Evolutionary conservation across 345 rosid genomes (phyloP).

Genomic region (Aquilaria yunnanensis): DNA sequence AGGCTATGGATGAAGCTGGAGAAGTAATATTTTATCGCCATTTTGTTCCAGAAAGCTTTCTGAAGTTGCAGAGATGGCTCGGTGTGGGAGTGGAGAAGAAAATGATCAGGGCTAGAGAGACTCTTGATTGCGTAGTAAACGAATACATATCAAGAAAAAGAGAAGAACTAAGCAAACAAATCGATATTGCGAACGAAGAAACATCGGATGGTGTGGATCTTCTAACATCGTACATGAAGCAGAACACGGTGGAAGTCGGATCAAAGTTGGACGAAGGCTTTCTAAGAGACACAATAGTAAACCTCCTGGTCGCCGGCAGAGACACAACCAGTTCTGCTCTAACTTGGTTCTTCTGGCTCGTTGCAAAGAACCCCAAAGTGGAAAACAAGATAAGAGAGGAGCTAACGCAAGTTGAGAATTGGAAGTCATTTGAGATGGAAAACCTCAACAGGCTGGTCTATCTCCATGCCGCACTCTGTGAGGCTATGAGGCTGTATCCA

Average conservation of each 20-base stretch:
- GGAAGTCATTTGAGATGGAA: background rate
- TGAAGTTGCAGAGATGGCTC: constrained; percentile 42
- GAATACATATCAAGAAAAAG: constrained; percentile 23
- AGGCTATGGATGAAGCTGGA: constrained; percentile 39
- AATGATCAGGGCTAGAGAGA: constrained; percentile 23
- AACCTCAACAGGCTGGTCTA: constrained; percentile 25
- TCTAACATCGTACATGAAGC: constrained; percentile 22
- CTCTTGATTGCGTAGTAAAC: constrained; percentile 19
- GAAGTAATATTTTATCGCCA: constrained; percentile 46
- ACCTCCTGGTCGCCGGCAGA: constrained; percentile 34
- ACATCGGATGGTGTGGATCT: constrained; percentile 19
- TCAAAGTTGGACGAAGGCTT: constrained; percentile 18
- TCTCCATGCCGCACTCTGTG: constrained; percentile 36
- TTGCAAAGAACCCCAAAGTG: constrained; percentile 20
- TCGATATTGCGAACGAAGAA: background rate
- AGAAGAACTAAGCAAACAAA: constrained; percentile 9
- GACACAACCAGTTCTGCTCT: constrained; percentile 41
- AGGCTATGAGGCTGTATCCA: constrained; percentile 38
- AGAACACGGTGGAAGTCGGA: constrained; percentile 7
- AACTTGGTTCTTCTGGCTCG: constrained; percentile 47
- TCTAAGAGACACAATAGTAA: constrained; percentile 31
- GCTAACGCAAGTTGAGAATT: constrained; percentile 8
- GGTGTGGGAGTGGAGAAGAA: constrained; percentile 39
- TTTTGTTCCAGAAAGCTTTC: constrained; percentile 25
- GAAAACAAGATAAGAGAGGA: constrained; percentile 32